phyloP scores from a whole-genome alignment of 768 basidiomycete species.

The Galerina sulciceps region DNA sequence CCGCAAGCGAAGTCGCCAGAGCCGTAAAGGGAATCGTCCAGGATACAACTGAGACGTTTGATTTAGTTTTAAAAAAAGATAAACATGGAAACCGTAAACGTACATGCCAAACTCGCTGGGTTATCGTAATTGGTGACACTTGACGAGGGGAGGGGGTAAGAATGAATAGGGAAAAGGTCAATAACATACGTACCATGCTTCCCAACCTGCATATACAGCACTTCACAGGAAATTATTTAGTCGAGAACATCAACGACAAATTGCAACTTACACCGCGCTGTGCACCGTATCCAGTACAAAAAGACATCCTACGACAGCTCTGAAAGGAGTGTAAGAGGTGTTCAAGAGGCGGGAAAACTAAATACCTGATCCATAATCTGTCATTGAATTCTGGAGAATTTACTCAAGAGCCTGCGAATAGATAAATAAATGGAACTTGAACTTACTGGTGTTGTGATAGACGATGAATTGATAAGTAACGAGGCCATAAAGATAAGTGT shows the following conservation, averaged over 20 bases:
- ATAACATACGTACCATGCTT: slow-evolving; percentile 28
- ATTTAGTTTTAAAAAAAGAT: background rate
- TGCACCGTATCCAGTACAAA: slow-evolving; percentile 41
- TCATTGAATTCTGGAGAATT: slow-evolving; percentile 38
- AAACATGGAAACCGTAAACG: background rate
- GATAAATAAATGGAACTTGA: background rate
- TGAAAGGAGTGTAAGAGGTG: slow-evolving; percentile 12
- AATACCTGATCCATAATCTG: slow-evolving; percentile 37
- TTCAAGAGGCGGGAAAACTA: background rate
- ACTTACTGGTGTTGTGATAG: slow-evolving; percentile 39
- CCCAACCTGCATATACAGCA: slow-evolving; percentile 38
- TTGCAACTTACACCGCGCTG: slow-evolving; percentile 34
- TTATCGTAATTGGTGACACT: slow-evolving; percentile 46
- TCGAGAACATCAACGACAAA: background rate
- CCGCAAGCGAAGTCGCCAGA: slow-evolving; percentile 47
- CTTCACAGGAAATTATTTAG: slow-evolving; percentile 17
- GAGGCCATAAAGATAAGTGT: slow-evolving; percentile 43
- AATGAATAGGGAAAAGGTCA: background rate
- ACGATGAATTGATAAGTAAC: slow-evolving; percentile 45
- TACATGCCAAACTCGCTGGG: slow-evolving; percentile 38
- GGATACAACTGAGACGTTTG: slow-evolving; percentile 33
- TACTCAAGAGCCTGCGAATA: background rate
- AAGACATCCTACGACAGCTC: slow-evolving; percentile 34
- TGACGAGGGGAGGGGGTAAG: background rate
- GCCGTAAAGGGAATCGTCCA: slow-evolving; percentile 60